Evolutionary conservation across 345 rosid species (phyloP).

Genomic region (Erucastrum elatum): DNA sequence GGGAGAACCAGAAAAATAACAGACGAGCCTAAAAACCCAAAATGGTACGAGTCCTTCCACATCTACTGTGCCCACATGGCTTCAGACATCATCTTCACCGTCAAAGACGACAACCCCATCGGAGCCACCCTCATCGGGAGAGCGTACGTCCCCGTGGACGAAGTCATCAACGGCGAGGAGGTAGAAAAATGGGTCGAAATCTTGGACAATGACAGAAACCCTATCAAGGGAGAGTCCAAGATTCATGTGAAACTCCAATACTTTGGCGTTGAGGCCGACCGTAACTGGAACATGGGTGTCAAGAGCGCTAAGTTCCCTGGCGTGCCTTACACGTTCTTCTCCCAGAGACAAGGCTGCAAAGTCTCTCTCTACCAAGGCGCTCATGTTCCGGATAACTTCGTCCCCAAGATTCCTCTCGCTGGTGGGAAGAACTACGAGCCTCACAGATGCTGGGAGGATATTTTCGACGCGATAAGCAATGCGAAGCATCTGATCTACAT

Average conservation of each 20-base stretch:
- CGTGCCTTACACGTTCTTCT: neutral
- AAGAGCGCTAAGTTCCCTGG: neutral
- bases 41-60: neutral
- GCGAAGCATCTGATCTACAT: neutral
- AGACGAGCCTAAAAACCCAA: neutral
- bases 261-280: neutral
- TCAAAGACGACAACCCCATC: constrained; percentile 85
- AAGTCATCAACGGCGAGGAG: constrained; percentile 45
- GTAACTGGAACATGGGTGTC: neutral
- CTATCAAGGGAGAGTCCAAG: neutral
- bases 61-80: constrained; percentile 38
- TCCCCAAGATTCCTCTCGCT: constrained; percentile 4
- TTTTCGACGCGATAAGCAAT: neutral
- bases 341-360: neutral
- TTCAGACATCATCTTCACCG: constrained; percentile 77
- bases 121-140: constrained; percentile 93
- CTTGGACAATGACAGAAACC: neutral
- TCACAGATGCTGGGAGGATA: neutral
- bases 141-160: constrained; percentile 75
- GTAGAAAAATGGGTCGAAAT: neutral
- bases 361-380: neutral
- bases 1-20: neutral
- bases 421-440: neutral
- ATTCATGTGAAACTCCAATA: neutral
- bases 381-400: neutral